These are phyloP conservation scores for Fusarium sp. DNA, from an alignment of 2,329 filamentous ascomycete genomes.

Conservation along the genomic window DNA sequence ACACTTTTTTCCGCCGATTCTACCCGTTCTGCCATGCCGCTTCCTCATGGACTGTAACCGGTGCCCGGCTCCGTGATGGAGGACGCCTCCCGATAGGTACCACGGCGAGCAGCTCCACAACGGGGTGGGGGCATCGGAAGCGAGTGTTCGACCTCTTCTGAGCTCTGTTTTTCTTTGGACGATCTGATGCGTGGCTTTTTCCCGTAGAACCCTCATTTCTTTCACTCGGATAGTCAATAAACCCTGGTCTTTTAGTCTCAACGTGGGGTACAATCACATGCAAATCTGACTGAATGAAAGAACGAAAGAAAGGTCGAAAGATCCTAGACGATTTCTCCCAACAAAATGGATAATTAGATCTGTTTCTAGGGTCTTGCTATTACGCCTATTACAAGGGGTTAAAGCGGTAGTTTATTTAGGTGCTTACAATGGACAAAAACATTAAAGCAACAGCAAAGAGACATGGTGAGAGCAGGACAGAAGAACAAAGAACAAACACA, in stretches of 20 bases:
- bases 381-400: neutral
- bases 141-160: constrained; percentile 20
- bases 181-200: constrained; percentile 26
- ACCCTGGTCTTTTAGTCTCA: constrained; percentile 18
- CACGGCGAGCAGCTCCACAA: constrained; percentile 36
- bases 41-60: constrained; percentile 38
- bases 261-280: constrained; percentile 42
- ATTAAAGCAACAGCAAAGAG: neutral
- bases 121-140: constrained; percentile 43
- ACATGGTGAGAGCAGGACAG: neutral
- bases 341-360: constrained; percentile 10
- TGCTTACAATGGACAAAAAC: constrained; percentile 12
- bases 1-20: constrained; percentile 27
- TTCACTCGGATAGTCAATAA: constrained; percentile 1
- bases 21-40: constrained; percentile 35
- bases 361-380: neutral
- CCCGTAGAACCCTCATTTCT: constrained; percentile 22
- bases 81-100: constrained; percentile 47
- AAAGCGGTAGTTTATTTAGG: neutral
- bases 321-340: constrained; percentile 18
- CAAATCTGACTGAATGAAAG: constrained; percentile 12
- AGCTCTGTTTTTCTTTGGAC: neutral
- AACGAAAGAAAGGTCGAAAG: neutral
- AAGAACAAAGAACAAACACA: neutral
- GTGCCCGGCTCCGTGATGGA: constrained; percentile 41